A percentile compares a stretch with the other conserved stretches of the same genome.
Evolutionary conservation across 1,139 yeast species (phyloP).

Genomic region (Yamadazyma taylorii): DNA sequence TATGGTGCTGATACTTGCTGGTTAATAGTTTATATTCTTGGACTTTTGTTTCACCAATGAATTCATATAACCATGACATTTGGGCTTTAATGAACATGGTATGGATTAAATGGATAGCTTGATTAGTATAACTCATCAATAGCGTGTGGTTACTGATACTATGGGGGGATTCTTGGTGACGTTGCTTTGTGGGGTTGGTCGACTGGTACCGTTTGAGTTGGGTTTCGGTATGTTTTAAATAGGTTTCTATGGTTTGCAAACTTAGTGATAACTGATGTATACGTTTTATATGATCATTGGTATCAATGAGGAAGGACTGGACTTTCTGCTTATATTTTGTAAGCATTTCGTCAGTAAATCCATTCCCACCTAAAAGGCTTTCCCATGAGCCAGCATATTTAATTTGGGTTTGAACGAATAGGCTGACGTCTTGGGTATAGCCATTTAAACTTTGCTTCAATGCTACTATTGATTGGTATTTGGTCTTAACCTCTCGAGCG

Average conservation of each 20-base stretch:
- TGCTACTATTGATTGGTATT: slow-evolving; percentile 4
- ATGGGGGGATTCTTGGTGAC: too few species aligned
- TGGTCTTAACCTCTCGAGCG: too few species aligned
- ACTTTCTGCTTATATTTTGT: slow-evolving; percentile 20
- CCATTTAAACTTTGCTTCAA: slow-evolving; percentile 6
- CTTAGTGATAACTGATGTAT: slow-evolving; percentile 6
- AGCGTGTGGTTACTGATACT: too few species aligned
- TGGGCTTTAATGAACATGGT: background rate
- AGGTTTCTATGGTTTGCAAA: too few species aligned
- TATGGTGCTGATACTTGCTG: too few species aligned
- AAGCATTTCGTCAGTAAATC: slow-evolving; percentile 19
- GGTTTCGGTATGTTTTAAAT: too few species aligned
- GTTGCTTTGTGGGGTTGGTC: too few species aligned
- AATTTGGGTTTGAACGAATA: slow-evolving; percentile 17
- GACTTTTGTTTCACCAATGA: slow-evolving; percentile 14
- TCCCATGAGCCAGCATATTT: slow-evolving; percentile 20
- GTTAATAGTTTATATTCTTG: slow-evolving; percentile 9
- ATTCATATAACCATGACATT: slow-evolving; percentile 8
- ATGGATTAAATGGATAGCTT: background rate
- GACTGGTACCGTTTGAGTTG: too few species aligned
- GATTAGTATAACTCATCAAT: too few species aligned
- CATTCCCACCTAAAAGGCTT: slow-evolving; percentile 14
- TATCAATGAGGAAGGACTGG: background rate
- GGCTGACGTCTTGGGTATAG: slow-evolving; percentile 5
- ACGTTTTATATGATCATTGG: too few species aligned